Base-by-base conservation (phyloP, 768 basidiomycete genomes). In the Crassisporium funariophilum region DNA sequence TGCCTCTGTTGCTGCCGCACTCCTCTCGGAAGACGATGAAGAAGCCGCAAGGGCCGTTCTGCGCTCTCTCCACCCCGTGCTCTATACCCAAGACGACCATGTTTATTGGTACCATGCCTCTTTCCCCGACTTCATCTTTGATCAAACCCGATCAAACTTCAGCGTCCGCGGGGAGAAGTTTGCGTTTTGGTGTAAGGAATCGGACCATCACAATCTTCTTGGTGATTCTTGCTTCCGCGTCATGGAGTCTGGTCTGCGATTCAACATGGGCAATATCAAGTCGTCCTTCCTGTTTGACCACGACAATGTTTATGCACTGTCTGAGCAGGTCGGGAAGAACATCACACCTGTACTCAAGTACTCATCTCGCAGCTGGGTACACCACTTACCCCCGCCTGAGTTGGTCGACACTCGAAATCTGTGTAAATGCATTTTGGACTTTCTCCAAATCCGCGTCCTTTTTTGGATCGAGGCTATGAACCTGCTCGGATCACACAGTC, bases 381-480 rank as follows among this genome's bases (percentile, higher is more conserved):
- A 43, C 13, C 54, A 55, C 31, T 27, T 57, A 12, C 19, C 47
- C n/a, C n/a, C n/a, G n/a, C n/a, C n/a, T n/a, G n/a, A n/a, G n/a
- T n/a, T n/a, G n/a, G n/a, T n/a, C n/a, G n/a, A n/a, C n/a, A n/a
- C n/a, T n/a, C n/a, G n/a, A n/a, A n/a, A n/a, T n/a, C n/a, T n/a
- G n/a, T n/a, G n/a, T n/a, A n/a, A n/a, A n/a, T n/a, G n/a, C n/a
- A n/a, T n/a, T n/a, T n/a, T n/a, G n/a, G n/a, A n/a, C n/a, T n/a
- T n/a, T n/a, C n/a, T n/a, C n/a, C n/a, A n/a, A n/a, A n/a, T n/a
- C n/a, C n/a, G n/a, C n/a, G n/a, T n/a, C n/a, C 50, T 64, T 3
- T 60, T 64, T 44, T 64, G 60, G 62, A 61, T 62, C 24, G 60
- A 64, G 39, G 55, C 57, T 12, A 64, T 64, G 62, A 58, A 61